Evolutionary conservation across 441 rosid species (phyloP), one percentile per base, ranked within the genome.

Genomic region (Populus tomentosa): DNA sequence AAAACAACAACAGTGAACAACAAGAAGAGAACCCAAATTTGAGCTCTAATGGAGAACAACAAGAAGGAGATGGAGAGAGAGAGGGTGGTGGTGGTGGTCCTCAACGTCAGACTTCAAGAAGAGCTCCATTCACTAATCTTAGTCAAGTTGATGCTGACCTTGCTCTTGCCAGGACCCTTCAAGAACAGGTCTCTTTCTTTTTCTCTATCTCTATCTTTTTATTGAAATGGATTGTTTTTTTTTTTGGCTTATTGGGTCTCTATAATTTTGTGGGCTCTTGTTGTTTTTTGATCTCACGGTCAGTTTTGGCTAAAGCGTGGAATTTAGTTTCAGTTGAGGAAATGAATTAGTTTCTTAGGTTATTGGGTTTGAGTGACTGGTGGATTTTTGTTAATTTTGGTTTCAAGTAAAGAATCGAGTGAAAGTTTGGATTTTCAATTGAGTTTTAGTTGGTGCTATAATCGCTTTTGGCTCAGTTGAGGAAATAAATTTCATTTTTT

Each of bases 121-220:
- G 97, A 80, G 90, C 92, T 84, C 95, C 98, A 32, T 94, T 94
- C 79, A 85, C 91, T 80, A 82, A 87, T 83, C 90, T 93, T 26
- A 91, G 90, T 75, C 99, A 92, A 87, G 88, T 91, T 65, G 99
- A 95, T 81, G 95, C 99, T 24, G 97, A 93, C 88, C 94, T 89
- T 30, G 97, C 95, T 74, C 99, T 93, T 63, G 97, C 98, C 40
- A 93, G 97, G 20, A 86, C 92, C 71, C 97, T 93, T n/a, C 99
- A 93, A 84, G 99, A 95, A 71, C 98, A 93, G 97, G 99, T 95
- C 7, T 42, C 20, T 36, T 21, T 65, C 53, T 42, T 10, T 42
- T 24, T 38, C 59, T 53, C 40, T 64, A 18, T 35, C 75, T 69
- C 61, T 71, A n/a, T 65, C 2, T 61, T 32, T 69, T 6, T 59